These are phyloP conservation scores for Papiliotrema nemorosa DNA, from an alignment of 1,284 basidiomycete species.

Conservation along the genomic window DNA sequence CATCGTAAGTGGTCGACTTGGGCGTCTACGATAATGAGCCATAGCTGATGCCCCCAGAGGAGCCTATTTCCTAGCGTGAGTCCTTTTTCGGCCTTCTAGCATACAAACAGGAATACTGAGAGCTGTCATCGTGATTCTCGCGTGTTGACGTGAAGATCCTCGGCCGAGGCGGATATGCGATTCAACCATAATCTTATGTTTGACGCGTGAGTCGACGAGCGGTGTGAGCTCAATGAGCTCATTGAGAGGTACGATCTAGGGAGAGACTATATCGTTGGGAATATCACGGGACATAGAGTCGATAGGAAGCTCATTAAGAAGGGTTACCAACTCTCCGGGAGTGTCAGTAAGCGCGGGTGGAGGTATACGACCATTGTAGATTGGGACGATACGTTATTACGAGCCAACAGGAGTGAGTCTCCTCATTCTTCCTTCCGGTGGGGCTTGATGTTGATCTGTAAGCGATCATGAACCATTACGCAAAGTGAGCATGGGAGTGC, in stretches of 20 bases:
- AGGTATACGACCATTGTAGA: conserved; percentile 3
- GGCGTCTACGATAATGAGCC: neutral
- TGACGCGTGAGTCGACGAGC: neutral
- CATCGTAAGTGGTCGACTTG: conserved; percentile 12
- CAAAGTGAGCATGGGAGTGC: neutral
- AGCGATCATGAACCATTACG: conserved; percentile 2
- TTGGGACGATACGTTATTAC: neutral
- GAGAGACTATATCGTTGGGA: conserved; percentile 2
- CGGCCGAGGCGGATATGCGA: neutral
- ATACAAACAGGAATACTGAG: neutral
- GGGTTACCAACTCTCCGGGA: neutral
- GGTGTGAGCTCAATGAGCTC: neutral
- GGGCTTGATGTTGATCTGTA: neutral
- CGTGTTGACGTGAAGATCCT: neutral
- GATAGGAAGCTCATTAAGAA: neutral
- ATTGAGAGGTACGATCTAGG: conserved; percentile 2
- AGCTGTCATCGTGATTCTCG: neutral
- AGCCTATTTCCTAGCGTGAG: conserved; percentile 3
- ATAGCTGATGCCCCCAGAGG: neutral
- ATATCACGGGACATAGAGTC: conserved; percentile 1
- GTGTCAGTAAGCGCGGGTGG: neutral
- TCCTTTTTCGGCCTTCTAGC: neutral
- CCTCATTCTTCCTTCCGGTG: neutral
- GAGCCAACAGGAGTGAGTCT: conserved; percentile 1
- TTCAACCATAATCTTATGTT: neutral